phyloP scores from a whole-genome alignment of 2,329 filamentous ascomycete species.

The Scytalidium lignicola region DNA sequence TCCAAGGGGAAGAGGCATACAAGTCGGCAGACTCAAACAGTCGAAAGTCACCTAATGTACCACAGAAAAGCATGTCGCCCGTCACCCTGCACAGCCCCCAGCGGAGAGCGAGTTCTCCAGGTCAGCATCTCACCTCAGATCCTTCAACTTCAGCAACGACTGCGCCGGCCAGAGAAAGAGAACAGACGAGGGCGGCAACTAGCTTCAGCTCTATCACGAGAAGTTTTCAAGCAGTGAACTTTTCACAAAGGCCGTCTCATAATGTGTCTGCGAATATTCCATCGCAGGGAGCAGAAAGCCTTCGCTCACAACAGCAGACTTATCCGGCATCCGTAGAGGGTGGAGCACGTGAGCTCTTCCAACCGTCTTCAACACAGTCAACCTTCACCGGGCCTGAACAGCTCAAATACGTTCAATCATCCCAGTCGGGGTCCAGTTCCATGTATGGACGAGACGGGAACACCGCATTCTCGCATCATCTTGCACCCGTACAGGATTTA shows the following conservation, averaged over 20 bases:
- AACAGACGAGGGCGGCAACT: constrained; percentile 16
- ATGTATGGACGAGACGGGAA: constrained; percentile 9
- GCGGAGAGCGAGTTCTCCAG: background rate
- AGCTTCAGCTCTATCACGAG: constrained; percentile 15
- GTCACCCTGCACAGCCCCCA: background rate
- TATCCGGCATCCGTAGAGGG: background rate
- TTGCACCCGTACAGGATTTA: constrained; percentile 12
- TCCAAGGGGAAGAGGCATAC: constrained; percentile 37
- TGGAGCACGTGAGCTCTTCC: background rate
- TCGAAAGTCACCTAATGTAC: constrained; percentile 10
- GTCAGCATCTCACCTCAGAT: background rate
- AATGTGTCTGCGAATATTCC: constrained; percentile 14
- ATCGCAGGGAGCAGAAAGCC: background rate
- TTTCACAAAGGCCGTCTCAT: constrained; percentile 11
- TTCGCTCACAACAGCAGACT: background rate
- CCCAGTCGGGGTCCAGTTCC: constrained; percentile 13
- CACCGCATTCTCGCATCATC: constrained; percentile 13
- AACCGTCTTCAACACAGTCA: background rate
- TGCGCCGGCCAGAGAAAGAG: background rate
- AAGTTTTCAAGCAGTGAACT: constrained; percentile 19
- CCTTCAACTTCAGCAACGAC: background rate
- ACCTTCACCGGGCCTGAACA: constrained; percentile 1
- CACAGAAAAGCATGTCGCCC: background rate
- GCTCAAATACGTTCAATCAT: constrained; percentile 5
- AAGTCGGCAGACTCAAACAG: constrained; percentile 34